Percentiles rank a stretch among this genome's conserved stretches.
phyloP scores from a whole-genome alignment of 139 green algal genomes.

The Chlamydomonas sp. region DNA sequence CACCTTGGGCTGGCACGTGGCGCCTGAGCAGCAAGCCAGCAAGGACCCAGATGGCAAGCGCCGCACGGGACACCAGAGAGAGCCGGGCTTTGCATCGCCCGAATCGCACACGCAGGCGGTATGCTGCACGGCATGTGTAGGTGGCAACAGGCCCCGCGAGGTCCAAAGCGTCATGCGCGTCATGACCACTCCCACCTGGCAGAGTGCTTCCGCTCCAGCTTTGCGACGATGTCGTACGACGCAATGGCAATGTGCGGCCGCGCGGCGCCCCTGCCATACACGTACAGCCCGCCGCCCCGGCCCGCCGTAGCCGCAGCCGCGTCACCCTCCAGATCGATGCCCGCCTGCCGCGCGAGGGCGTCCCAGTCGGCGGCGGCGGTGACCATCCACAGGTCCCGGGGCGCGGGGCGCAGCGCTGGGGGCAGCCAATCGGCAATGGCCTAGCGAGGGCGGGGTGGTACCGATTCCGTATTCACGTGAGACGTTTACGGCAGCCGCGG shows the following conservation, averaged over 20 bases:
- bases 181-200: neutral
- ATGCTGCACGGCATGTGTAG: too few species aligned
- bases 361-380: neutral
- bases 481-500: conserved; percentile 2
- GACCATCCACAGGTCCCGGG: conserved; percentile 26
- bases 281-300: too few species aligned
- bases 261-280: too few species aligned
- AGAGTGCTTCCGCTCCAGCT: neutral
- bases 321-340: neutral
- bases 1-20: too few species aligned
- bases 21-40: too few species aligned
- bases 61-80: too few species aligned
- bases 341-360: neutral
- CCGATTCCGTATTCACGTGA: too few species aligned
- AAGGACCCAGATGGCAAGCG: too few species aligned
- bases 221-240: conserved; percentile 8
- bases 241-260: conserved; percentile 13
- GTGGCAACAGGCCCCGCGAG: too few species aligned
- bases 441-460: neutral
- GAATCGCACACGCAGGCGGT: too few species aligned
- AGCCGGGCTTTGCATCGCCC: too few species aligned
- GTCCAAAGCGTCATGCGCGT: too few species aligned
- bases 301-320: neutral
- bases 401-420: conserved; percentile 10
- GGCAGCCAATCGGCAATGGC: conserved; percentile 38